Evolutionary conservation across 768 basidiomycete species (phyloP).

Genomic region (Fistulinella prunicolor): DNA sequence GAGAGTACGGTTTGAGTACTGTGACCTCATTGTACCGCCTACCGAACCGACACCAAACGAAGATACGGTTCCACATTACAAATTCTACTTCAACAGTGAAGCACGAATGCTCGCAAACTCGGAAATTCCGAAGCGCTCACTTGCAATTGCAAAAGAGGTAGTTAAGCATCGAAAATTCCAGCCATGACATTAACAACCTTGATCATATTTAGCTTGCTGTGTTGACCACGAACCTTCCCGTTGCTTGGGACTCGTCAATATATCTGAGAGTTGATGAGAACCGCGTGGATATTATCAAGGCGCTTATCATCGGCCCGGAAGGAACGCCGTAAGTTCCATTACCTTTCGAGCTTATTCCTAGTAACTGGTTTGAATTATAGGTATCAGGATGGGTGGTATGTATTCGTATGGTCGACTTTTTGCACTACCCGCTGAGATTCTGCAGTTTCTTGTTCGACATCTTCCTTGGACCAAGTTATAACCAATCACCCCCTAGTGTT

Average conservation of each 20-base stretch:
- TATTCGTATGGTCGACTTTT: constrained; percentile 4
- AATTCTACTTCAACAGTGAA: constrained; percentile 79
- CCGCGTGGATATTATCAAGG: constrained; percentile 89
- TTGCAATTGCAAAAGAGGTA: constrained; percentile 95
- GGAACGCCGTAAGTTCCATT: constrained; percentile 74
- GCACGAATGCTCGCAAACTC: constrained; percentile 80
- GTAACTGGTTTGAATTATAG: constrained; percentile 37
- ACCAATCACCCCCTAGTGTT: constrained; percentile 76
- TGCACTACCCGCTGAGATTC: constrained; percentile 7
- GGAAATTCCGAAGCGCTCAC: constrained; percentile 85
- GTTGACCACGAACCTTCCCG: constrained; percentile 90
- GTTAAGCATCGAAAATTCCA: background rate
- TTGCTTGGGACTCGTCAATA: constrained; percentile 92
- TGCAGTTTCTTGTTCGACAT: constrained; percentile 81
- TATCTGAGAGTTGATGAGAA: constrained; percentile 92
- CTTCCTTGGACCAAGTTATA: constrained; percentile 87
- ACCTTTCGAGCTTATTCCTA: background rate
- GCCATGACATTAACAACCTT: constrained; percentile 6
- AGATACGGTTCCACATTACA: constrained; percentile 67
- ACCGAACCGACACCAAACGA: constrained; percentile 35
- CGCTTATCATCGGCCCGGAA: constrained; percentile 89
- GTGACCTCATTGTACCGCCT: constrained; percentile 65
- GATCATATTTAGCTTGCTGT: constrained; percentile 70
- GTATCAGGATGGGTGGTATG: constrained; percentile 89
- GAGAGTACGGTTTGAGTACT: constrained; percentile 82